phyloP scores from a whole-genome alignment of 176 grass and related monocot species.

The Oryza glumipatula region DNA sequence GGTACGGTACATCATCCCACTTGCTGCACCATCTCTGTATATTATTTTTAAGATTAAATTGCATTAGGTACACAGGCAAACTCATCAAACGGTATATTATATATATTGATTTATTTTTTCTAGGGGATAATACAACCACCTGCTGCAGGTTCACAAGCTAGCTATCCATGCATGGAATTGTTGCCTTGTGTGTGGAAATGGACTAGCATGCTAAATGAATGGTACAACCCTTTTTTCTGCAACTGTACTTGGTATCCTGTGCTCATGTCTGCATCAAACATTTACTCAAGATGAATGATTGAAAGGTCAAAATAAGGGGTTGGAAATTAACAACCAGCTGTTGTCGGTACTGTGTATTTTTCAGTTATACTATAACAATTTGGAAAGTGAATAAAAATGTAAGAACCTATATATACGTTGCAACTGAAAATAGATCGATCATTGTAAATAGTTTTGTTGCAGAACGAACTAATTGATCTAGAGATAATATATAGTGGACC shows the following conservation, averaged over 20 bases:
- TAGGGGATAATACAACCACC: background rate
- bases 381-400: background rate
- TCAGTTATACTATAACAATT: background rate
- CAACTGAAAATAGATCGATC: background rate
- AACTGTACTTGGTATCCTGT: background rate
- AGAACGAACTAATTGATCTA: background rate
- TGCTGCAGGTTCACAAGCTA: background rate
- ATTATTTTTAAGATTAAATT: conserved; percentile 9
- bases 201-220: background rate
- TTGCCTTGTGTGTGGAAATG: conserved; percentile 15
- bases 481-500: background rate
- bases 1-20: background rate
- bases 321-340: background rate
- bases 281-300: conserved; percentile 17
- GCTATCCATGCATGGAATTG: background rate
- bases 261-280: background rate
- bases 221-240: background rate
- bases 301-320: background rate
- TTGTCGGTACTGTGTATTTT: background rate
- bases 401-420: background rate
- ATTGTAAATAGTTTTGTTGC: background rate
- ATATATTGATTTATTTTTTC: background rate
- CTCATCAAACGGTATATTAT: background rate
- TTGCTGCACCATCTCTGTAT: background rate
- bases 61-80: conserved; percentile 12